Evolutionary conservation across 306 rosid genomes (phyloP), one percentile per base, ranked within the genome.

Genomic region (Hylodesmum podocarpum): DNA sequence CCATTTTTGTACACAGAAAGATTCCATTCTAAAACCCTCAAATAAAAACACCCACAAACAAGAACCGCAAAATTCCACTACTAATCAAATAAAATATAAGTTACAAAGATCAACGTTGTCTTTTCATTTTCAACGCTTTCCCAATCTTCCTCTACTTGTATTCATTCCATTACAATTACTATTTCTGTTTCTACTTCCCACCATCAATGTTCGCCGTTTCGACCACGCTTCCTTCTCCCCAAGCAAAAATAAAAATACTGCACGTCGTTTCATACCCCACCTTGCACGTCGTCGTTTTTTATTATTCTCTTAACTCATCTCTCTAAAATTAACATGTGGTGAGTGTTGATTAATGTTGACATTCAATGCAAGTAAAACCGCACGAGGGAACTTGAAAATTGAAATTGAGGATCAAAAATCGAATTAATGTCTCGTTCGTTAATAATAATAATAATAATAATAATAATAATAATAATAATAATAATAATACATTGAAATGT

Each of bases 171-270:
- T 21, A 8, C 28, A 3, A 8, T 7, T 50, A 8, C 57, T 8
- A 3, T 51, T 51, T 51, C 59, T n/a, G n/a, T n/a, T n/a, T n/a
- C n/a, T n/a, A n/a, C n/a, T n/a, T n/a, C n/a, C n/a, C n/a, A n/a
- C 7, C 29, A 51, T 3, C 66, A 2, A 3, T 3, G 15, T 78
- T 78, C 89, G 33, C 90, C 97, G 93, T 91, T 68, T 81, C 88
- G 85, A 90, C 89, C 88, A 92, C 97, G 97, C 80, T 85, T 18
- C 82, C 96, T 82, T 67, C 37, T 81, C 86, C 89, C 97, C 78
- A 84, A 3, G 67, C 65, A 77, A 83, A 79, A 66, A 40, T 62
- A 67, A 39, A 57, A 59, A 87, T 82, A 80, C 11, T 41, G 84
- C 98, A 89, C 98, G 65, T 36, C 28, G 16, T 89, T 85, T 90